Evolutionary conservation across 2,329 filamentous ascomycete species (phyloP).

Genomic region (Alternaria postmessia): DNA sequence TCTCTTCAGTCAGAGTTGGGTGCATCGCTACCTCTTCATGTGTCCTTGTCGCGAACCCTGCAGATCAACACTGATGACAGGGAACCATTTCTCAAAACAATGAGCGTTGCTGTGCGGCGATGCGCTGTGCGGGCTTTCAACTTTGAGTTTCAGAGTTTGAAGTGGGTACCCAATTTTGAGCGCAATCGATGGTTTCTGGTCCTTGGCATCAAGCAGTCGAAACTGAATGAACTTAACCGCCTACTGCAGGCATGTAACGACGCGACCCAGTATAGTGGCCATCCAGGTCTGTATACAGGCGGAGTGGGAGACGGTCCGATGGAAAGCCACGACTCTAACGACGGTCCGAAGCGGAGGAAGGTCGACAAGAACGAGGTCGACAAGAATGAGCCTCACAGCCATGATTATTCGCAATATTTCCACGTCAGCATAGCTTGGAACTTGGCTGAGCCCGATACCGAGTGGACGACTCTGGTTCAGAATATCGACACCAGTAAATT

Average conservation of each 20-base stretch:
- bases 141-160: slow-evolving; percentile 57
- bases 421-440: slow-evolving; percentile 92
- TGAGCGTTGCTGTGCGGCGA: slow-evolving; percentile 56
- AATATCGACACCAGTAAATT: slow-evolving; percentile 31
- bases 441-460: slow-evolving; percentile 38
- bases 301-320: slow-evolving; percentile 41
- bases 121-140: slow-evolving; percentile 62
- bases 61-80: slow-evolving; percentile 77
- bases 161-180: slow-evolving; percentile 74
- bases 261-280: slow-evolving; percentile 65
- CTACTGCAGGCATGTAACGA: slow-evolving; percentile 74
- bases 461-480: slow-evolving; percentile 35
- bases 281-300: slow-evolving; percentile 73
- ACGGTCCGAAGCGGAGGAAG: slow-evolving; percentile 25
- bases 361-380: slow-evolving; percentile 17
- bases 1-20: slow-evolving; percentile 81
- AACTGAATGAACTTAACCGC: slow-evolving; percentile 49
- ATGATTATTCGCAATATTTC: slow-evolving; percentile 66
- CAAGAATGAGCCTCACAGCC: slow-evolving; percentile 1
- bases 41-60: slow-evolving; percentile 87
- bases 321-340: slow-evolving; percentile 24
- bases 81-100: slow-evolving; percentile 67
- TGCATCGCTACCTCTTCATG: slow-evolving; percentile 81
- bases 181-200: slow-evolving; percentile 84
- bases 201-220: slow-evolving; percentile 62